Evolutionary conservation across 1,284 basidiomycete species (phyloP), one percentile per base, ranked within the genome.

Genomic region (Ceratobasidium papillatum): DNA sequence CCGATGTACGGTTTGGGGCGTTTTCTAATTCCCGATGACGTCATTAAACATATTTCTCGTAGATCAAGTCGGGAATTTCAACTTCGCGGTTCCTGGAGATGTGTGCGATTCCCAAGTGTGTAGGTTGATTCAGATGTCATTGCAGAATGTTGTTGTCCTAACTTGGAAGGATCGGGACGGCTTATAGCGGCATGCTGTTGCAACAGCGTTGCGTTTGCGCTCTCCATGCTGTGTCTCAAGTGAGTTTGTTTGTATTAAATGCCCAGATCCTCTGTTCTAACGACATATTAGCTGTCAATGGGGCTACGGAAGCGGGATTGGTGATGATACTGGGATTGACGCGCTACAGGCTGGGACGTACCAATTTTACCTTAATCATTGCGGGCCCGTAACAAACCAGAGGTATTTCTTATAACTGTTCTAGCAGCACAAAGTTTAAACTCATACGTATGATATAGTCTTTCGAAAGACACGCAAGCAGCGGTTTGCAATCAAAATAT

Each of bases 141-240:
- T 1, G 19, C 22, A 14, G 7, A 1, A 22, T 43, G 12, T 4
- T 43, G 11, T 25, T 22, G 3, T 2, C 8, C 2, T 4, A 27
- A 58, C 8, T 19, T 34, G n/a, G 7, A 30, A 25, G n/a, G n/a
- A n/a, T n/a, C n/a, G n/a, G n/a, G n/a, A n/a, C 47, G 47, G 22
- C 47, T 19, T 19, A 19, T 36, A 65, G 63, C 63, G 2, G 43
- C 36, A 36, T 65, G 63, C n/a, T 65, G 63, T 34, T 65, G 63
- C 30, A 65, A 65, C 30, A 65, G 63, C 30, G 63, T 65, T 3
- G 41, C 63, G 63, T 65, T 65, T 49, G 38, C 63, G 63, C 47
- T 65, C 7, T 49, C 38, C 19, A 65, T 65, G 63, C 30, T 65
- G 30, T 65, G 63, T 25, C n/a, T 27, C 34, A 65, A 65, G 63